A percentile compares a stretch with the other conserved stretches of the same genome.
Conservation (phyloP, 768 basidiomycete species). For the Rossbeevera mucosa region DNA sequence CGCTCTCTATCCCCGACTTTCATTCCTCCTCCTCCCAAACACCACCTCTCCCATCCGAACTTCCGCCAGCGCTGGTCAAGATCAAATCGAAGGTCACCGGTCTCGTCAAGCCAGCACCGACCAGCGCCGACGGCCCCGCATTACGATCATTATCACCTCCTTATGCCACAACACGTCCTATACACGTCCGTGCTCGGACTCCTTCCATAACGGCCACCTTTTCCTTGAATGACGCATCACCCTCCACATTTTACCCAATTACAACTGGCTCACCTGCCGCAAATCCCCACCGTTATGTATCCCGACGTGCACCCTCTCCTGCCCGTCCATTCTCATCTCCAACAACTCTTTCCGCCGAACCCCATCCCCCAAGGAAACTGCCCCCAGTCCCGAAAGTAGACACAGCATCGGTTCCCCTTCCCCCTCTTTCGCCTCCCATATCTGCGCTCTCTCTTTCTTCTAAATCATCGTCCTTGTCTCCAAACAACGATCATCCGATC, state of each 20-base stretch:
- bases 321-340: constrained; percentile 30
- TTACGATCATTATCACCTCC: constrained; percentile 38
- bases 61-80: constrained; percentile 26
- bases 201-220: constrained; percentile 30
- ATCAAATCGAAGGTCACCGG: constrained; percentile 63
- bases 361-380: constrained; percentile 12
- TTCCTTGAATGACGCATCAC: constrained; percentile 23
- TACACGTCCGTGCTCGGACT: constrained; percentile 23
- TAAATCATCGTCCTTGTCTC: constrained; percentile 55
- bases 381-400: constrained; percentile 40
- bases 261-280: constrained; percentile 52
- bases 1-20: constrained; percentile 23
- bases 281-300: constrained; percentile 52
- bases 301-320: constrained; percentile 34
- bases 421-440: constrained; percentile 65
- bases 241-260: constrained; percentile 48
- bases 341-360: constrained; percentile 24
- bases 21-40: constrained; percentile 12
- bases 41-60: constrained; percentile 15
- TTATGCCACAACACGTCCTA: constrained; percentile 29
- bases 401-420: constrained; percentile 53
- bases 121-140: constrained; percentile 23
- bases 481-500: constrained; percentile 33
- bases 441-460: constrained; percentile 77
- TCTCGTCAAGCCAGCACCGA: constrained; percentile 35